Conservation (phyloP, 2,329 filamentous ascomycete genomes). For the Aspergillus sp. region DNA sequence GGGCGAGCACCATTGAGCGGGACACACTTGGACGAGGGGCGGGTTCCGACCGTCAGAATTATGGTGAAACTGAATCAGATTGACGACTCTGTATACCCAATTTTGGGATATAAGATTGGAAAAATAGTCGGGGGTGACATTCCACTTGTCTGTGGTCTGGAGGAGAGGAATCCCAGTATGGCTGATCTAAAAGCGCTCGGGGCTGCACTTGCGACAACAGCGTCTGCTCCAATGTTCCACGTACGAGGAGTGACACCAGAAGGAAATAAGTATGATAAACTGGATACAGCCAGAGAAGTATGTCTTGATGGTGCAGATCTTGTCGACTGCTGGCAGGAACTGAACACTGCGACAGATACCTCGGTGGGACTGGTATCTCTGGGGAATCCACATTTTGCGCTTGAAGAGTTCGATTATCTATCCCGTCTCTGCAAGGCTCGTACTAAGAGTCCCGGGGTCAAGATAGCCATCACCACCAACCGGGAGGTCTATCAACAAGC, state of each 20-base stretch:
- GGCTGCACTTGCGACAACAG: slow-evolving; percentile 41
- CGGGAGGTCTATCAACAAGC: slow-evolving; percentile 16
- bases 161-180: slow-evolving; percentile 12
- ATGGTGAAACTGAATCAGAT: neutral
- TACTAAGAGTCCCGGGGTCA: slow-evolving; percentile 11
- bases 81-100: slow-evolving; percentile 36
- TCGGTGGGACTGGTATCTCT: slow-evolving; percentile 38
- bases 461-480: slow-evolving; percentile 17
- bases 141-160: slow-evolving; percentile 33
- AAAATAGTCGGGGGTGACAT: slow-evolving; percentile 24
- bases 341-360: slow-evolving; percentile 13
- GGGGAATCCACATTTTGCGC: slow-evolving; percentile 44
- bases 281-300: slow-evolving; percentile 3
- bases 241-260: slow-evolving; percentile 39
- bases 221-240: slow-evolving; percentile 43
- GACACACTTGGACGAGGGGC: slow-evolving; percentile 19
- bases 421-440: slow-evolving; percentile 22
- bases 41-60: slow-evolving; percentile 9
- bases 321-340: slow-evolving; percentile 7
- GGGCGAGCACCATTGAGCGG: slow-evolving; percentile 29
- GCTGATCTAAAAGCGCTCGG: slow-evolving; percentile 42
- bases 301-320: slow-evolving; percentile 5
- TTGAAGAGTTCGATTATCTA: slow-evolving; percentile 31
- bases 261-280: slow-evolving; percentile 9
- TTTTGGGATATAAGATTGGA: slow-evolving; percentile 37